Evolutionary conservation across 345 rosid genomes (phyloP).

Genomic region (Raphanus raphanistrum): DNA sequence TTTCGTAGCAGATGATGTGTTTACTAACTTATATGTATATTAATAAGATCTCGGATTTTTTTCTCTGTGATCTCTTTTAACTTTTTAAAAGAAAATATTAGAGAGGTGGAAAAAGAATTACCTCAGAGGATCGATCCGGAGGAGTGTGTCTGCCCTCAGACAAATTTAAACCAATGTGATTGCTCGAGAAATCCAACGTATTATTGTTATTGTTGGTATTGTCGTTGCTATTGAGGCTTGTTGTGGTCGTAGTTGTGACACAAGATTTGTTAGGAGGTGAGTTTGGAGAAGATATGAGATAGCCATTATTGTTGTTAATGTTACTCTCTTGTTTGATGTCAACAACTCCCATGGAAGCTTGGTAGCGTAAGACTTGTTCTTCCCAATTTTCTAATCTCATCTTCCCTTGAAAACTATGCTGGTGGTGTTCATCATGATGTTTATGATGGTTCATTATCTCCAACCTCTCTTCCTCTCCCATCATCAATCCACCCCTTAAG

Average conservation of each 20-base stretch:
- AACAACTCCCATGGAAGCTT: conserved; percentile 43
- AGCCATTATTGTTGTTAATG: conserved; percentile 42
- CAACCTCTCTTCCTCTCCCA: conserved; percentile 56
- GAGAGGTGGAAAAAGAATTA: conserved; percentile 25
- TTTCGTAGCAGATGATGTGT: conserved; percentile 2
- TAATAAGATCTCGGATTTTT: not conserved
- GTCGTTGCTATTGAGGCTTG: conserved; percentile 39
- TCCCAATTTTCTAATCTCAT: conserved; percentile 64
- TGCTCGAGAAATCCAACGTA: conserved; percentile 70
- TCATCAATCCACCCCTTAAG: conserved; percentile 65
- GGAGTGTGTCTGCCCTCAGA: conserved; percentile 60
- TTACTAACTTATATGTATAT: conserved; percentile 1
- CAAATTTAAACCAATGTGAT: conserved; percentile 38
- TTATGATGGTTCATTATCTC: conserved; percentile 37
- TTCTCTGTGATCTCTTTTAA: not conserved
- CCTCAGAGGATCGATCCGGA: conserved; percentile 83
- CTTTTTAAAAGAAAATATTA: not conserved
- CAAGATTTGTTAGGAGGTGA: conserved; percentile 68
- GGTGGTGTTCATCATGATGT: conserved; percentile 27
- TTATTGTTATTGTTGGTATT: conserved; percentile 38
- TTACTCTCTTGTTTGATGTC: conserved; percentile 67
- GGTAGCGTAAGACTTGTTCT: conserved; percentile 54
- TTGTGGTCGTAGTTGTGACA: conserved; percentile 52
- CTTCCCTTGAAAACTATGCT: conserved; percentile 46
- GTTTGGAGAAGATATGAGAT: conserved; percentile 44